Percentiles rank a stretch among this genome's conserved stretches.
phyloP scores from a whole-genome alignment of 495 filamentous ascomycete species.

The Penicillium alfredii region DNA sequence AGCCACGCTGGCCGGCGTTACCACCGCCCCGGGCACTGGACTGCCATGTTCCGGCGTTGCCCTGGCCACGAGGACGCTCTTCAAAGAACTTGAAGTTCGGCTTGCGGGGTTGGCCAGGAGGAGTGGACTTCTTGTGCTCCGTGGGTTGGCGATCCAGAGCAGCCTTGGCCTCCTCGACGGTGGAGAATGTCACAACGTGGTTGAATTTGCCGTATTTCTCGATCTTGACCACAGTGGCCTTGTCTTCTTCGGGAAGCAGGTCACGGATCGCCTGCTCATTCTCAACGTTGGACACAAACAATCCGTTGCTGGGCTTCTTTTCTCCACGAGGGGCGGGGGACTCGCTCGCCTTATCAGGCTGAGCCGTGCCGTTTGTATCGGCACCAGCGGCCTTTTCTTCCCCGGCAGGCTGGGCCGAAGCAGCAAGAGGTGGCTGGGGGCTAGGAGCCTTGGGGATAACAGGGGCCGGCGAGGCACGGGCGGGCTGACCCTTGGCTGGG shows the following conservation, averaged over 20 bases:
- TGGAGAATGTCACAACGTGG: slow-evolving; percentile 76
- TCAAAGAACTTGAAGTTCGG: slow-evolving; percentile 77
- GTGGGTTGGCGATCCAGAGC: slow-evolving; percentile 66
- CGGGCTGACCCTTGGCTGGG: slow-evolving; percentile 35
- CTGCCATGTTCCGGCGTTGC: slow-evolving; percentile 70
- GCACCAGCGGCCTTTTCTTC: slow-evolving; percentile 30
- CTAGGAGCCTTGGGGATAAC: slow-evolving; percentile 52
- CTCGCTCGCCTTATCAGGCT: slow-evolving; percentile 35
- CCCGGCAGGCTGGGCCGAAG: slow-evolving; percentile 30
- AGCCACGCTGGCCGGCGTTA: slow-evolving; percentile 56
- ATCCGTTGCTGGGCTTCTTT: slow-evolving; percentile 60
- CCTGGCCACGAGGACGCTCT: slow-evolving; percentile 49
- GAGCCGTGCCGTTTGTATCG: slow-evolving; percentile 34
- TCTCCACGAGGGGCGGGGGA: slow-evolving; percentile 36
- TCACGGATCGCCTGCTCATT: slow-evolving; percentile 71
- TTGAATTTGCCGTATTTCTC: slow-evolving; percentile 70
- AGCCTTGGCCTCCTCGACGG: slow-evolving; percentile 66
- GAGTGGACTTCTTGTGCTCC: slow-evolving; percentile 62
- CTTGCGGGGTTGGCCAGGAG: slow-evolving; percentile 58
- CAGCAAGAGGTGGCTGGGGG: slow-evolving; percentile 41
- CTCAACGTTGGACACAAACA: slow-evolving; percentile 78
- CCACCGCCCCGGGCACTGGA: slow-evolving; percentile 55
- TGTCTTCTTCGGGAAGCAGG: slow-evolving; percentile 75
- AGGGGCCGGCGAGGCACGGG: slow-evolving; percentile 44
- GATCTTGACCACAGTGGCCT: slow-evolving; percentile 67